Evolutionary conservation across 805 yeast species (phyloP), one percentile per base, ranked within the genome.

Genomic region (Myxozyma nipponensis): DNA sequence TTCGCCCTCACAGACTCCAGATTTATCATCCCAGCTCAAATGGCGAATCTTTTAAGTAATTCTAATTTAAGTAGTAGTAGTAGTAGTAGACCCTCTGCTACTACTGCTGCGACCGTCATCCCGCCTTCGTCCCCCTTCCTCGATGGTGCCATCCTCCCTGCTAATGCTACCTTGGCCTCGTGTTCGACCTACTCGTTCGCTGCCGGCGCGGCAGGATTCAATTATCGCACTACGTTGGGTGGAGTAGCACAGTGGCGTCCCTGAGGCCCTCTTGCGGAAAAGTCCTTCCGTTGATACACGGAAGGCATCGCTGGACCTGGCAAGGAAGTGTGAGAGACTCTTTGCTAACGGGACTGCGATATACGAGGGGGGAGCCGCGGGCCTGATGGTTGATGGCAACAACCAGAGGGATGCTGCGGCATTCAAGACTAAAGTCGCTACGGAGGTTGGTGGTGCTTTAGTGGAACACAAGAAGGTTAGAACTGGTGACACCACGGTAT

Each of bases 191-290:
- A 55, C 21, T 44, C 54, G 23, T 43, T 39, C 41, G 47, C 53
- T 22, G 41, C 63, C 24, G 60, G 57, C 25, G 52, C 58, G 5
- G 39, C 63, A 37, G 47, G 46, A 30, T 59, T 59, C 47, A 46
- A 56, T 45, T 59, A 59, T 45, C 56, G 61, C 55, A 50, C 62
- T 50, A 46, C 61, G 56, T 51, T 54, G 59, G 62, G 57, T 28
- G 58, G 61, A 45, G 63, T 46, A 48, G 57, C 63, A 45, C 62
- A 59, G 63, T 59, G 63, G 63, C 63, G 61, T 44, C 59, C 63
- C 63, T 59, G 63, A 59, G 63, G 63, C 46, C 54, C 63, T 50
- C 36, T 26, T 21, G 30, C 45, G 46, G 36, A 36, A 51, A 59
- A 59, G 63, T 32, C 63, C 63, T 58, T 59, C 57, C 25, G 59